Conservation (phyloP, 495 filamentous ascomycete genomes). For the Aspergillus heteromorphus region DNA sequence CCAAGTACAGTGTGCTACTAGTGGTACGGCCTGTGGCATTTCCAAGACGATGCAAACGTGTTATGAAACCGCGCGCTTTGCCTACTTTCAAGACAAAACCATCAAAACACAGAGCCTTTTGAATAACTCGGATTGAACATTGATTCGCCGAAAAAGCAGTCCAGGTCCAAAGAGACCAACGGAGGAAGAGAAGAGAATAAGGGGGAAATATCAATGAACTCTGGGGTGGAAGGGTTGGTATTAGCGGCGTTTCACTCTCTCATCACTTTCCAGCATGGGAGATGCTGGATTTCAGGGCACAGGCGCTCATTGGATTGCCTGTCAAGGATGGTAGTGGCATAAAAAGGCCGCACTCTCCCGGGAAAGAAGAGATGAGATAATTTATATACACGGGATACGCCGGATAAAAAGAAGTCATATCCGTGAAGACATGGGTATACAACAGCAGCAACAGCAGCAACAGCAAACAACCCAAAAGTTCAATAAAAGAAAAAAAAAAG, state of each 20-base stretch:
- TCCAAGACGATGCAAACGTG: no score
- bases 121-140: no score
- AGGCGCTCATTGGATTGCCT: background rate
- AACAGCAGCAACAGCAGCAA: constrained; percentile 5
- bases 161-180: background rate
- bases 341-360: background rate
- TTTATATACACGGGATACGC: constrained; percentile 16
- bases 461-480: no score
- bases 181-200: background rate
- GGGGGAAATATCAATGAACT: background rate
- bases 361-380: background rate
- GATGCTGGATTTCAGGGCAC: background rate
- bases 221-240: no score
- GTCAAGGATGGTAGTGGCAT: background rate
- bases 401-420: constrained; percentile 3
- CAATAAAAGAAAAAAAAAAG: background rate
- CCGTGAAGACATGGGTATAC: constrained; percentile 17
- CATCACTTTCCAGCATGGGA: background rate
- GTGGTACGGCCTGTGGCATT: background rate
- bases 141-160: no score
- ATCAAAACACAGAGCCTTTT: no score
- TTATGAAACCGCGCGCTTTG: no score
- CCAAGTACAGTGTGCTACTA: background rate
- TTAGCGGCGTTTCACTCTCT: background rate
- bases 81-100: no score